phyloP scores from a whole-genome alignment of 371 early-diverging fungal genomes.

The Rhizopus sp. region DNA sequence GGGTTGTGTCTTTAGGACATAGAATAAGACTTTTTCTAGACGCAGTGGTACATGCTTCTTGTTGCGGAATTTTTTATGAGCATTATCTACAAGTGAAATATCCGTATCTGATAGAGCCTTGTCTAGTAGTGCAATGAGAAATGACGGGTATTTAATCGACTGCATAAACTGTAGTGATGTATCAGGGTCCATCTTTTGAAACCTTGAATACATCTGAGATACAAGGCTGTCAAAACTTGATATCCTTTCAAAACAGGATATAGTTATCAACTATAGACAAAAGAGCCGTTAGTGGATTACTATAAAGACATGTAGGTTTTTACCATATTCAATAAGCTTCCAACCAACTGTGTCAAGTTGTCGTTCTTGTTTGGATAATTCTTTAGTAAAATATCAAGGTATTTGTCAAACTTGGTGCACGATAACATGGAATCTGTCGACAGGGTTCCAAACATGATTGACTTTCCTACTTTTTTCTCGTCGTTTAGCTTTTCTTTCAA shows the following conservation, averaged over 20 bases:
- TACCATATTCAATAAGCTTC: conserved; percentile 22
- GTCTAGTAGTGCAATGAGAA: conserved; percentile 15
- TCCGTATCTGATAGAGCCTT: conserved; percentile 21
- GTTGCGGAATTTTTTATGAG: conserved; percentile 4
- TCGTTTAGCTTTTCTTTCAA: conserved; percentile 13
- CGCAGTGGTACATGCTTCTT: conserved; percentile 12
- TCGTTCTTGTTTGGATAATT: conserved; percentile 11
- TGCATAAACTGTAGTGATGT: conserved; percentile 17
- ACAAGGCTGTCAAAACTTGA: conserved; percentile 4
- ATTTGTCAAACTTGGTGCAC: conserved; percentile 11
- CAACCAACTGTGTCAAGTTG: conserved; percentile 9
- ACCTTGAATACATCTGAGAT: conserved; percentile 5
- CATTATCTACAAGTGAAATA: neutral
- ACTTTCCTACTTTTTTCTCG: conserved; percentile 6
- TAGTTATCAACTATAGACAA: conserved; percentile 18
- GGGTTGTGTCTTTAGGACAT: conserved; percentile 20
- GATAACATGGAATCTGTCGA: conserved; percentile 6
- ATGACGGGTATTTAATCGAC: conserved; percentile 22
- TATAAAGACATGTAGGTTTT: neutral
- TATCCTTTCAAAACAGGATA: conserved; percentile 11
- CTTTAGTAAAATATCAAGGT: conserved; percentile 13
- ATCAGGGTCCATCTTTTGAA: conserved; percentile 15
- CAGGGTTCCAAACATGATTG: conserved; percentile 14
- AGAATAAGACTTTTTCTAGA: conserved; percentile 20
- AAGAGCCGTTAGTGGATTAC: neutral